Percentiles rank a stretch among this genome's conserved stretches.
Conservation (phyloP, 331 rosid genomes). For the Arachis monticola region DNA sequence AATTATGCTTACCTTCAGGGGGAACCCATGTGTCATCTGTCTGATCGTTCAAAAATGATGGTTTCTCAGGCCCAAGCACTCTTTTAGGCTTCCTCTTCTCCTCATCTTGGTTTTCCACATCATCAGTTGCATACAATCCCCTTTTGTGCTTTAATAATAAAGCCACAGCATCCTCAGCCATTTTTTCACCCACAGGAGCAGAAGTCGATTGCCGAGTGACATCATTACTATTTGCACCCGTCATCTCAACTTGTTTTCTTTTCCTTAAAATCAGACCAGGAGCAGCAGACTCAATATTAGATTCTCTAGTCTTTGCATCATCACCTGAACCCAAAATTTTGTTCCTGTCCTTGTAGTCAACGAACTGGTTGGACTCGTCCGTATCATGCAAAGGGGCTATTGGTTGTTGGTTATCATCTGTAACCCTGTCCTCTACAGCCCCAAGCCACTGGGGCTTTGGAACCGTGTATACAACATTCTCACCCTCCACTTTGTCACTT, state of each 20-base stretch:
- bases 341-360: conserved; percentile 89
- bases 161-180: conserved; percentile 97
- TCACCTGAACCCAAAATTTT: conserved; percentile 53
- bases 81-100: conserved; percentile 61
- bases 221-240: conserved; percentile 46
- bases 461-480: conserved; percentile 54
- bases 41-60: conserved; percentile 65
- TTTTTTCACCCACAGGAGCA: conserved; percentile 57
- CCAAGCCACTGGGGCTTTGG: conserved; percentile 97
- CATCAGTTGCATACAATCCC: conserved; percentile 62
- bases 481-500: conserved; percentile 48
- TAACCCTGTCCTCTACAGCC: conserved; percentile 57
- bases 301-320: conserved; percentile 42
- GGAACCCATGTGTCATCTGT: conserved; percentile 88
- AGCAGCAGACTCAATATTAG: conserved; percentile 76
- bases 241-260: conserved; percentile 68
- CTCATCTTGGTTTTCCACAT: conserved; percentile 52
- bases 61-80: conserved; percentile 91
- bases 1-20: conserved; percentile 67
- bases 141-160: conserved; percentile 74
- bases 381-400: conserved; percentile 41
- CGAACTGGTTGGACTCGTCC: conserved; percentile 66
- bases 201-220: conserved; percentile 51
- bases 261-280: conserved; percentile 91
- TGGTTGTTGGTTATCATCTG: conserved; percentile 52